Evolutionary conservation across 345 rosid species (phyloP).

Genomic region (Gossypium rotundifolium): DNA sequence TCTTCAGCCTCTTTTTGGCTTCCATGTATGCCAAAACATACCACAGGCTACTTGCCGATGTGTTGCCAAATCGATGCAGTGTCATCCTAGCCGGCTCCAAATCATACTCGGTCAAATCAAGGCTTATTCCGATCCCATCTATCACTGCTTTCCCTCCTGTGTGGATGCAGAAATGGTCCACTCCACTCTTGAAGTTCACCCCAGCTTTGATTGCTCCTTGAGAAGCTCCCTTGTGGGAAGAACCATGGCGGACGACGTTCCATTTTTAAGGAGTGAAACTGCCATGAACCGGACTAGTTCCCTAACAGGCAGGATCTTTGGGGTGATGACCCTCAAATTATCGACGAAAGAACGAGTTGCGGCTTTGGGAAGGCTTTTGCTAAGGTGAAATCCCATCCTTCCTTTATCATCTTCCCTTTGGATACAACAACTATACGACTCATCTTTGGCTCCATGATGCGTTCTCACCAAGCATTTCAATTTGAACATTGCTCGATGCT

Average conservation of each 20-base stretch:
- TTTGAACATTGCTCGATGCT: conserved; percentile 50
- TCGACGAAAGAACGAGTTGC: conserved; percentile 72
- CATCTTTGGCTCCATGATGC: conserved; percentile 76
- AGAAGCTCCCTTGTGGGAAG: conserved; percentile 11
- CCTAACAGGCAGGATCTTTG: conserved; percentile 63
- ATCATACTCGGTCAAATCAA: conserved; percentile 56
- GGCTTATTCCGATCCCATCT: conserved; percentile 65
- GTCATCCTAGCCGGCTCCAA: conserved; percentile 96
- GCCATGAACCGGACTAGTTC: conserved; percentile 54
- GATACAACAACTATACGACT: conserved; percentile 58
- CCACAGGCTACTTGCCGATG: conserved; percentile 91
- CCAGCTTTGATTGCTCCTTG: conserved; percentile 28
- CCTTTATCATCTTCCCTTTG: conserved; percentile 78
- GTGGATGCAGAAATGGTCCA: conserved; percentile 87
- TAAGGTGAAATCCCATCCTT: conserved; percentile 55
- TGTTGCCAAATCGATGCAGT: conserved; percentile 87
- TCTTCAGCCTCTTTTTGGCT: conserved; percentile 73
- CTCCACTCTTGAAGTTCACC: conserved; percentile 68
- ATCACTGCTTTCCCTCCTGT: conserved; percentile 95
- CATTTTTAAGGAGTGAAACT: conserved; percentile 30
- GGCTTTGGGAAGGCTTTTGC: conserved; percentile 61
- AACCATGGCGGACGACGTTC: not conserved
- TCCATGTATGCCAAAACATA: conserved; percentile 89
- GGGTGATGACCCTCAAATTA: conserved; percentile 59
- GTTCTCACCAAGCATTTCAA: conserved; percentile 71